These are phyloP conservation scores for Alternaria sp. DNA, from an alignment of 2,329 filamentous ascomycete species.

Conservation along the genomic window DNA sequence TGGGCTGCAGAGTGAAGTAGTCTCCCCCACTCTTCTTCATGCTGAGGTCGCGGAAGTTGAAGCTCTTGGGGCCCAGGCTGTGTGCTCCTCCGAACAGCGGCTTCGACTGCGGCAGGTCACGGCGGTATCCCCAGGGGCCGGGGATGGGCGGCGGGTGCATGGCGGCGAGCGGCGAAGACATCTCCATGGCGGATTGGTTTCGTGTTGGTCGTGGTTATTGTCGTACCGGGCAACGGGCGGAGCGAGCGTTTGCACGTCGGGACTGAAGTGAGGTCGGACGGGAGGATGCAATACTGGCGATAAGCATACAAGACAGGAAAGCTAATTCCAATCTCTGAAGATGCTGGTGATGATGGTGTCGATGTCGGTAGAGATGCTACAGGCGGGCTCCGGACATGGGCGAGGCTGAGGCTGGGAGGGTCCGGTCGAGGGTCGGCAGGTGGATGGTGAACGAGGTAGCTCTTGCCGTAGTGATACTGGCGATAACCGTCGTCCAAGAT, in stretches of 20 bases:
- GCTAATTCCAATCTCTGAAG: conserved; percentile 50
- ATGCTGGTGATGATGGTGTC: conserved; percentile 41
- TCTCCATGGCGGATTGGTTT: conserved; percentile 69
- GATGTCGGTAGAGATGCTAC: conserved; percentile 16
- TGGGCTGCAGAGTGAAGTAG: conserved; percentile 81
- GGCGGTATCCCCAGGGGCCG: conserved; percentile 67
- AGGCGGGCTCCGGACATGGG: conserved; percentile 32
- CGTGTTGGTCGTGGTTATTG: conserved; percentile 48
- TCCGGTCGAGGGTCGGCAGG: conserved; percentile 12
- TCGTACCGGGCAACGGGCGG: conserved; percentile 61
- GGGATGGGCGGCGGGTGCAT: conserved; percentile 77
- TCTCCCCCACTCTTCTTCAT: conserved; percentile 74
- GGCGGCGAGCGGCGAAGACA: conserved; percentile 90
- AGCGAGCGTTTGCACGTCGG: conserved; percentile 29
- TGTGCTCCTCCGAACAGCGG: conserved; percentile 59
- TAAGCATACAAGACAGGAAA: conserved; percentile 50
- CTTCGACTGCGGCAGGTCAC: conserved; percentile 62
- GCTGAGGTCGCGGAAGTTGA: conserved; percentile 78
- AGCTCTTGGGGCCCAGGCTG: conserved; percentile 66
- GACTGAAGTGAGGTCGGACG: conserved; percentile 25
- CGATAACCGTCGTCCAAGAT: conserved; percentile 32
- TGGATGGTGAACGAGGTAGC: conserved; percentile 34
- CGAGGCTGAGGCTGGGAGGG: neutral
- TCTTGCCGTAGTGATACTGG: conserved; percentile 23
- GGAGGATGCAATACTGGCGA: conserved; percentile 26